These are phyloP conservation scores for Ogataea nakhonphanomensis DNA, from an alignment of 805 yeast genomes.

Conservation along the genomic window DNA sequence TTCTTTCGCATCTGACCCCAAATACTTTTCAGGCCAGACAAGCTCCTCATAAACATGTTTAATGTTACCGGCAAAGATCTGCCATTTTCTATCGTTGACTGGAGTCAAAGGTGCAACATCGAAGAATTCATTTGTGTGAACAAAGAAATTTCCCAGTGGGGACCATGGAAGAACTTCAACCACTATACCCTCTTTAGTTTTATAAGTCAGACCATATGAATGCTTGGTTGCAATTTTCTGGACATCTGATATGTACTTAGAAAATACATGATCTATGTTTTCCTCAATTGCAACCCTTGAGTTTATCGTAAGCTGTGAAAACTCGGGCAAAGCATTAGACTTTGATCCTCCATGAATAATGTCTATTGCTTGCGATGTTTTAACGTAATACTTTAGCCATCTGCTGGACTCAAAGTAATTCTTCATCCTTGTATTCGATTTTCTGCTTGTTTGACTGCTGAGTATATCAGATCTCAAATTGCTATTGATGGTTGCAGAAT, in stretches of 20 bases:
- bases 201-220: constrained; percentile 42
- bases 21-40: constrained; percentile 31
- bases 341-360: constrained; percentile 67
- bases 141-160: constrained; percentile 40
- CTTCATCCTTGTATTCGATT: constrained; percentile 36
- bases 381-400: constrained; percentile 38
- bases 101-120: constrained; percentile 42
- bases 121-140: constrained; percentile 26
- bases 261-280: constrained; percentile 39
- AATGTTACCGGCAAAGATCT: constrained; percentile 46
- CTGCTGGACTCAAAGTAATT: constrained; percentile 25
- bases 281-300: constrained; percentile 61
- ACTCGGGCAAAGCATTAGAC: constrained; percentile 71
- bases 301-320: constrained; percentile 48
- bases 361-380: constrained; percentile 65
- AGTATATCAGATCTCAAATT: constrained; percentile 30
- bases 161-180: constrained; percentile 26
- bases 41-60: constrained; percentile 54
- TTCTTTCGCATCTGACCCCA: constrained; percentile 8
- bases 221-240: constrained; percentile 42
- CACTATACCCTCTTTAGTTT: constrained; percentile 30
- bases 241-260: constrained; percentile 37
- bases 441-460: constrained; percentile 34
- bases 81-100: constrained; percentile 35
- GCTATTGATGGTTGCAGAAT: constrained; percentile 33